Conservation (phyloP, 2,329 filamentous ascomycete genomes). For the Endoconidiophora laricicola region DNA sequence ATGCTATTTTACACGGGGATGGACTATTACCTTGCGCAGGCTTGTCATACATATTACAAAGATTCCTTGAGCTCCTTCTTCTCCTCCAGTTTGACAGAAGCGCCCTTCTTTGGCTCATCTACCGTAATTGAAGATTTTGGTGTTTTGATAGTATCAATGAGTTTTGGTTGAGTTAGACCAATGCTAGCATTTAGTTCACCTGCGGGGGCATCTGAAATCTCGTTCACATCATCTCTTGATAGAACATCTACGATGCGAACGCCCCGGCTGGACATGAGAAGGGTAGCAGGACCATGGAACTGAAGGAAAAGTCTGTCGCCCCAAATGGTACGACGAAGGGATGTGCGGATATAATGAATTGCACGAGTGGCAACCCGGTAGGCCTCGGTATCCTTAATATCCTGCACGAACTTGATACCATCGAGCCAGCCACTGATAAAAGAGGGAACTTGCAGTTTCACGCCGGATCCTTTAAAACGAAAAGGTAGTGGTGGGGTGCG, state of each 20-base stretch:
- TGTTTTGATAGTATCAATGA: slow-evolving; percentile 7
- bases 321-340: slow-evolving; percentile 70
- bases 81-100: slow-evolving; percentile 50
- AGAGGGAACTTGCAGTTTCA: slow-evolving; percentile 61
- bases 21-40: background rate
- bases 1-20: slow-evolving; percentile 20
- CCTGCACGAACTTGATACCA: slow-evolving; percentile 54
- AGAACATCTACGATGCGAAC: slow-evolving; percentile 63
- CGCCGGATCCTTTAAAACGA: slow-evolving; percentile 62
- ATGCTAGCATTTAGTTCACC: slow-evolving; percentile 49
- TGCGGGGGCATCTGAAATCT: slow-evolving; percentile 69
- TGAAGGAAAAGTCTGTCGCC: slow-evolving; percentile 84
- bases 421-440: slow-evolving; percentile 45
- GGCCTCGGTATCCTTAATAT: slow-evolving; percentile 51
- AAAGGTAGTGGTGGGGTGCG: slow-evolving; percentile 64
- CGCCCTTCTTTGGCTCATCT: slow-evolving; percentile 39
- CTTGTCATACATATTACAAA: slow-evolving; percentile 22
- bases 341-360: slow-evolving; percentile 55
- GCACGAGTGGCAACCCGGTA: slow-evolving; percentile 55
- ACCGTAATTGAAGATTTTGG: slow-evolving; percentile 31
- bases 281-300: slow-evolving; percentile 71
- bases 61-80: slow-evolving; percentile 41
- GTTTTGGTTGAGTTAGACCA: slow-evolving; percentile 23
- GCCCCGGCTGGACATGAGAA: slow-evolving; percentile 78
- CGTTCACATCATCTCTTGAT: slow-evolving; percentile 64